These are phyloP conservation scores for Chimonanthus salicifolius DNA, from an alignment of 164 flowering plant species.

Conservation along the genomic window DNA sequence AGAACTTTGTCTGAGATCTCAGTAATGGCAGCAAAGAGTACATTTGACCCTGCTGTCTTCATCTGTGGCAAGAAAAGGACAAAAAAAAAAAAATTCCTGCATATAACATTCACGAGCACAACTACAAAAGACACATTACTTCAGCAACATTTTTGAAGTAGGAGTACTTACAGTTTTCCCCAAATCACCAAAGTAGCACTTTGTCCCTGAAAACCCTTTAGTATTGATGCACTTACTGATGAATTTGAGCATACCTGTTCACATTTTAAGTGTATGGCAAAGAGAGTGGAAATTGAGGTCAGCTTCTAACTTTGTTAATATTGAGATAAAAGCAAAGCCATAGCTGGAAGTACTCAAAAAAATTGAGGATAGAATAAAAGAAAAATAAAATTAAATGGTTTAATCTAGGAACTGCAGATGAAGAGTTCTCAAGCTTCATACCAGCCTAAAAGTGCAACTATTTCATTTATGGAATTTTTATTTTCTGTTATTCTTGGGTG, in stretches of 20 bases:
- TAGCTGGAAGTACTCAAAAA: not conserved
- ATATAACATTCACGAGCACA: not conserved
- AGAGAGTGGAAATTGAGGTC: not conserved
- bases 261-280: slow-evolving; percentile 7
- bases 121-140: not conserved
- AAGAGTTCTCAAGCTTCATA: not conserved
- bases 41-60: slow-evolving; percentile 84
- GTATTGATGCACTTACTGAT: slow-evolving; percentile 67
- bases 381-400: not conserved
- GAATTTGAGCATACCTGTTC: slow-evolving; percentile 76
- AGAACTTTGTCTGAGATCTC: slow-evolving; percentile 88
- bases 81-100: not conserved
- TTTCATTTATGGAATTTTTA: no score
- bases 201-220: slow-evolving; percentile 88
- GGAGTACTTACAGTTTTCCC: slow-evolving; percentile 67
- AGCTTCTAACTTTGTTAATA: not conserved
- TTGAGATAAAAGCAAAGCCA: not conserved
- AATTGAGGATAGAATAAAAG: no score
- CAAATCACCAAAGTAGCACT: slow-evolving; percentile 89
- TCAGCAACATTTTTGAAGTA: not conserved
- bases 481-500: no score
- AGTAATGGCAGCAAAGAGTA: slow-evolving; percentile 81
- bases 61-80: slow-evolving; percentile 39
- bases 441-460: no score
- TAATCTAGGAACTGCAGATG: not conserved